Evolutionary conservation across 2,329 filamentous ascomycete species (phyloP).

Genomic region (Aspergillus eucalypticola): DNA sequence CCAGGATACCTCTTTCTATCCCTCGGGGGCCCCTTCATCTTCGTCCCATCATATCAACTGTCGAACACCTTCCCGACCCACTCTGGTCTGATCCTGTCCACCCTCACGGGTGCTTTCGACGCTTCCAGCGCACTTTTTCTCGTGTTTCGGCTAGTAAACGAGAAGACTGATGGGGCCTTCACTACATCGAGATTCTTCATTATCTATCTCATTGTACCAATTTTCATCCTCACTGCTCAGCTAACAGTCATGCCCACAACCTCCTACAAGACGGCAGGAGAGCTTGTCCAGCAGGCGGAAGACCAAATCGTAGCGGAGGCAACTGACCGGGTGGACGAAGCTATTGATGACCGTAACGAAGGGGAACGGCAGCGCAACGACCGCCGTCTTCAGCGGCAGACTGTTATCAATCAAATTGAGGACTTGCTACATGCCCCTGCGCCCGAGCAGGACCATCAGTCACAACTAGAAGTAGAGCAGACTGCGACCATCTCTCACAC

Average conservation of each 20-base stretch:
- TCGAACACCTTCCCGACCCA: conserved; percentile 78
- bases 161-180: conserved; percentile 59
- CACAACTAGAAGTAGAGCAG: conserved; percentile 30
- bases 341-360: conserved; percentile 51
- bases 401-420: conserved; percentile 69
- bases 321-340: conserved; percentile 57
- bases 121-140: conserved; percentile 78
- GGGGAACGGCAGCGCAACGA: conserved; percentile 53
- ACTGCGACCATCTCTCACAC: conserved; percentile 29
- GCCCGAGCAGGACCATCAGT: conserved; percentile 38
- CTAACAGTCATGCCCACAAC: conserved; percentile 70
- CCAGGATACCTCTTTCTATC: conserved; percentile 74
- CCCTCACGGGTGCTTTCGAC: conserved; percentile 80
- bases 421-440: conserved; percentile 62
- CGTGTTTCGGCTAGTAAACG: conserved; percentile 70
- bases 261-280: conserved; percentile 82
- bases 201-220: conserved; percentile 69
- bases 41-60: conserved; percentile 80
- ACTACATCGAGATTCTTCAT: conserved; percentile 70
- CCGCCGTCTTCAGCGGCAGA: conserved; percentile 61
- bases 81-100: conserved; percentile 75
- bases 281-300: conserved; percentile 74
- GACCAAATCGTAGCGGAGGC: conserved; percentile 55
- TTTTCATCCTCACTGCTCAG: conserved; percentile 66
- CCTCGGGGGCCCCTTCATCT: conserved; percentile 77